Conservation (phyloP, 2,329 filamentous ascomycete species). For the Scopulariopsis brevicaulis region DNA sequence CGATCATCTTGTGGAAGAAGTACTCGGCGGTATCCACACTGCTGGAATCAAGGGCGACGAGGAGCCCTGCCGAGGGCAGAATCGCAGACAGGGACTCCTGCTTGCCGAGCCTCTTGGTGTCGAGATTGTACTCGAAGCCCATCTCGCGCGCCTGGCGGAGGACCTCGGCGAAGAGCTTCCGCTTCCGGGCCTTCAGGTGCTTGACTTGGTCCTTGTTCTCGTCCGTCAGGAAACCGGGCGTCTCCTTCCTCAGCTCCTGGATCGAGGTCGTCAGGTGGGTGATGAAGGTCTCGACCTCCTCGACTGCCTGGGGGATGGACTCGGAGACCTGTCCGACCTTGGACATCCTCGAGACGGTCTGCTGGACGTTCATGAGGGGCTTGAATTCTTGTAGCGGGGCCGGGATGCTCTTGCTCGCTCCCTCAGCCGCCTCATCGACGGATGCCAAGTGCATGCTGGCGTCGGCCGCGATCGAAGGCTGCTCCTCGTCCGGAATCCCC, state of each 20-base stretch:
- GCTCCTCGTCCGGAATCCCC: conserved; percentile 42
- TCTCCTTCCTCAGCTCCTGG: conserved; percentile 68
- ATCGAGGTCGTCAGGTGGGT: conserved; percentile 56
- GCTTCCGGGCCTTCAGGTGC: conserved; percentile 83
- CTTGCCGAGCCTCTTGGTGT: conserved; percentile 57
- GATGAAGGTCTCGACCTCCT: conserved; percentile 57
- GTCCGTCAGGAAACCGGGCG: conserved; percentile 68
- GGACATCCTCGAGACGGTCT: conserved; percentile 65
- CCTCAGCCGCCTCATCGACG: neutral
- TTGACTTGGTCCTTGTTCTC: conserved; percentile 78
- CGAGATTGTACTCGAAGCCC: conserved; percentile 79
- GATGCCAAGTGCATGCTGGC: conserved; percentile 8
- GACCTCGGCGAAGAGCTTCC: conserved; percentile 81
- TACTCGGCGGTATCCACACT: conserved; percentile 38
- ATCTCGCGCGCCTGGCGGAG: conserved; percentile 74
- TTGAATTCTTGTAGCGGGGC: conserved; percentile 36
- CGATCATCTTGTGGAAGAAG: conserved; percentile 69
- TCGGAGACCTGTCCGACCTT: conserved; percentile 43
- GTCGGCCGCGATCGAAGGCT: neutral
- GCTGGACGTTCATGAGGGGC: conserved; percentile 58
- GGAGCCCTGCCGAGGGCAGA: conserved; percentile 44
- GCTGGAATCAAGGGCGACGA: conserved; percentile 16
- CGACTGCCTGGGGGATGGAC: conserved; percentile 41
- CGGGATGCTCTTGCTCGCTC: neutral
- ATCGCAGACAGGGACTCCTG: conserved; percentile 63